Evolutionary conservation across 306 rosid species (phyloP).

Genomic region (Cucurbita argyrosperma): DNA sequence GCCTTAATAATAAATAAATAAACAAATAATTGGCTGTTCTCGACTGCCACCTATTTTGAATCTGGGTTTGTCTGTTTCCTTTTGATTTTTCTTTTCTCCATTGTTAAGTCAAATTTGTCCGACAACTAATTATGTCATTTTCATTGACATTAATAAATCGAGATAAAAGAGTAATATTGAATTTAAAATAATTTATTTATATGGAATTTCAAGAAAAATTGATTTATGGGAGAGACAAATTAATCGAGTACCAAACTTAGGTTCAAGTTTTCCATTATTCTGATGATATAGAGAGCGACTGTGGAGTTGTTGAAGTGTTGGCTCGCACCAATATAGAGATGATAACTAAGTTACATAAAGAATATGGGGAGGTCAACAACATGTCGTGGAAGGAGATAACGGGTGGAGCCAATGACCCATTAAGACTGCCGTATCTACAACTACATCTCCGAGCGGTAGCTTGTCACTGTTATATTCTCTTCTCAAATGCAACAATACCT

Average conservation of each 20-base stretch:
- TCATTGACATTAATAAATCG: too few relatives aligned
- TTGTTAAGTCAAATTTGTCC: not conserved
- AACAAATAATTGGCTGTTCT: not conserved
- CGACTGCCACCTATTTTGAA: slow-evolving; percentile 1
- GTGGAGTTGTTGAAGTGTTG: too few relatives aligned
- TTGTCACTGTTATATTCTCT: too few relatives aligned
- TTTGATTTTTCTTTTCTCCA: not conserved
- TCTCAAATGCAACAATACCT: too few relatives aligned
- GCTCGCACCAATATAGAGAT: too few relatives aligned
- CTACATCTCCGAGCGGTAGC: not conserved
- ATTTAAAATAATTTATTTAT: too few relatives aligned
- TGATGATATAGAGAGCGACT: too few relatives aligned
- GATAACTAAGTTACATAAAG: not conserved
- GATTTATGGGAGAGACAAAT: too few relatives aligned
- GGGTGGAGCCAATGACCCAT: not conserved
- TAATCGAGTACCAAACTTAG: too few relatives aligned
- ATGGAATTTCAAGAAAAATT: too few relatives aligned
- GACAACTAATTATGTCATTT: not conserved
- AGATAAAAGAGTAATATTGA: too few relatives aligned
- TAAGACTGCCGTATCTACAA: not conserved
- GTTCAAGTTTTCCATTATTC: too few relatives aligned
- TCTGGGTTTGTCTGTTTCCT: not conserved
- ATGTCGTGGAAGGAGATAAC: not conserved
- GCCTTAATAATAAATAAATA: not conserved
- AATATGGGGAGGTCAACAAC: not conserved